phyloP scores from a whole-genome alignment of 2,329 filamentous ascomycete genomes.

The Aspergillus sp. region DNA sequence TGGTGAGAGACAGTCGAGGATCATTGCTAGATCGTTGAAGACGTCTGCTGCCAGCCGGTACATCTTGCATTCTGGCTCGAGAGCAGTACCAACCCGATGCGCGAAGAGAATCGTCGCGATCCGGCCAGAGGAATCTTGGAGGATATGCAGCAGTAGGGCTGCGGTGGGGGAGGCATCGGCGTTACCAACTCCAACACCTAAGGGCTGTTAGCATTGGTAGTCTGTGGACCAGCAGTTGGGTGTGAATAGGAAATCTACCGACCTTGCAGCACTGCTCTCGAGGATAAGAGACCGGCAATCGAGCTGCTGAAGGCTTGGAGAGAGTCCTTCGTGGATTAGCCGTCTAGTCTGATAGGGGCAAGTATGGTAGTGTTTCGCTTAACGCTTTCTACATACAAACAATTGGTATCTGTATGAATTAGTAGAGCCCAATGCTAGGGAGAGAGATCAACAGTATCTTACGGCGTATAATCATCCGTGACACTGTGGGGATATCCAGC shows the following conservation, averaged over 20 bases:
- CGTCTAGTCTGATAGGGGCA: neutral
- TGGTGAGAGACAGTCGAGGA: conserved; percentile 82
- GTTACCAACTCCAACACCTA: conserved; percentile 80
- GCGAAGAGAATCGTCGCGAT: conserved; percentile 86
- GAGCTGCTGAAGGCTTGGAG: conserved; percentile 47
- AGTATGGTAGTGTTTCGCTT: neutral
- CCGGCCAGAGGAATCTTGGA: conserved; percentile 79
- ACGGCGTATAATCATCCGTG: conserved; percentile 79
- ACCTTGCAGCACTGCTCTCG: conserved; percentile 77
- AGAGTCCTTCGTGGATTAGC: conserved; percentile 36
- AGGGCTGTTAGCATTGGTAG: neutral
- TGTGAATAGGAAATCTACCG: conserved; percentile 15
- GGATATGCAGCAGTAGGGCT: conserved; percentile 77
- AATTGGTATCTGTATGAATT: conserved; percentile 61
- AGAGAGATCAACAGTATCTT: conserved; percentile 12
- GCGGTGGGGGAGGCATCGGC: conserved; percentile 75
- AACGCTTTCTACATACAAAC: conserved; percentile 53
- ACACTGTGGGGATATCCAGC: conserved; percentile 88
- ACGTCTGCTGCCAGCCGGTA: conserved; percentile 85
- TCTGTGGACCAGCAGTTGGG: neutral
- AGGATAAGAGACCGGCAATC: conserved; percentile 65
- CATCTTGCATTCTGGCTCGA: conserved; percentile 88
- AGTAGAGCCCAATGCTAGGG: conserved; percentile 15
- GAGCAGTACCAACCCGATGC: conserved; percentile 74
- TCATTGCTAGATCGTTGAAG: conserved; percentile 82